These are phyloP conservation scores for Apiospora sp. DNA, from an alignment of 2,329 filamentous ascomycete species.

Conservation along the genomic window DNA sequence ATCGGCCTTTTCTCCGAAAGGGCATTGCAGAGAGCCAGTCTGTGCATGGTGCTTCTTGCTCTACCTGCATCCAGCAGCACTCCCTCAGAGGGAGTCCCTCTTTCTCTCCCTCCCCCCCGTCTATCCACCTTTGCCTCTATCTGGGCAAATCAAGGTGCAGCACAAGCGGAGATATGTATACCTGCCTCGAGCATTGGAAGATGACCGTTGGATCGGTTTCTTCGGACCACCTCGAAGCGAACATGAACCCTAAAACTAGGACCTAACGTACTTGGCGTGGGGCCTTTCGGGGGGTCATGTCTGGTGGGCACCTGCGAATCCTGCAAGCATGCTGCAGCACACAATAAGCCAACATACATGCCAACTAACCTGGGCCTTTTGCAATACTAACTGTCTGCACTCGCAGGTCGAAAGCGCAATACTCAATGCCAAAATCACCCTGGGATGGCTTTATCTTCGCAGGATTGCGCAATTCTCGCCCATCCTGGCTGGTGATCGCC, in stretches of 20 bases:
- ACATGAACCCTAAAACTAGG: slow-evolving; percentile 20
- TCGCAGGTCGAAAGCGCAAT: not conserved
- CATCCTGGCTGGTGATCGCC: slow-evolving; percentile 13
- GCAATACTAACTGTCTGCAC: not conserved
- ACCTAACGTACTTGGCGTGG: slow-evolving; percentile 1
- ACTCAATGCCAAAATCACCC: not conserved
- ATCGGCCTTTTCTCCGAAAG: slow-evolving; percentile 10
- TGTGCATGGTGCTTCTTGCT: not conserved
- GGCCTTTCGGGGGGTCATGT: not conserved
- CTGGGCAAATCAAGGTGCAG: not conserved
- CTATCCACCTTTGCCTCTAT: not conserved
- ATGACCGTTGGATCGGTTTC: slow-evolving; percentile 14
- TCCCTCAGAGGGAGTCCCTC: not conserved
- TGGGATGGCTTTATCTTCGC: not conserved
- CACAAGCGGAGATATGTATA: not conserved
- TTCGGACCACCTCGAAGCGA: slow-evolving; percentile 5
- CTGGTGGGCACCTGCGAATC: not conserved
- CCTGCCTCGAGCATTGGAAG: not conserved
- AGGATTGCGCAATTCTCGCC: slow-evolving; percentile 5
- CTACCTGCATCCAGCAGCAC: not conserved
- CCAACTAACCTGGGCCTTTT: not conserved
- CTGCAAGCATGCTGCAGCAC: slow-evolving; percentile 13
- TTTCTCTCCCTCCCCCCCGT: not conserved
- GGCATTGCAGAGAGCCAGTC: slow-evolving; percentile 5
- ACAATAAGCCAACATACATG: slow-evolving; percentile 8